Base-by-base conservation (phyloP, 768 basidiomycete genomes). In the Paxillus rubicundulus region DNA sequence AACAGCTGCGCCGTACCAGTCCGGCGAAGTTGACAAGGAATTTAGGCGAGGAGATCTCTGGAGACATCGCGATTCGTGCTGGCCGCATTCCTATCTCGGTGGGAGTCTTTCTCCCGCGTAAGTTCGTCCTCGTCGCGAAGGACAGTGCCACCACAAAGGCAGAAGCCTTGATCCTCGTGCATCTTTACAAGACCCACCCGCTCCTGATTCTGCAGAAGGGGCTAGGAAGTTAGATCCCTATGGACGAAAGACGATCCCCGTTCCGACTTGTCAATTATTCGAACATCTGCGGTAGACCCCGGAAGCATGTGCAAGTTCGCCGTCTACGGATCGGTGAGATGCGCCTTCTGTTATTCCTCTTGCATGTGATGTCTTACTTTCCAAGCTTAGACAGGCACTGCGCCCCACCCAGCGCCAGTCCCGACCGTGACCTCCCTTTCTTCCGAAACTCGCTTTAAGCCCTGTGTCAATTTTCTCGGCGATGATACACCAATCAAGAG, bases 31-130 rank as follows among this genome's bases (percentile, higher is more conserved):
- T 75, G 47, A 63, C 70, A 8, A 70, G 70, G 16, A 63, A 70
- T 55, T 62, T 74, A 7, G 73, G 74, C 42, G 71, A 74, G 55
- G 63, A 70, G 45, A 67, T 75, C 40, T 72, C 76, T 13, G 61
- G 66, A 5, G 74, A 72, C 38, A 60, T 76, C 47, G n/a, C n/a
- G n/a, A n/a, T n/a, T n/a, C n/a, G 50, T 70, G 24, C 53, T 62
- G 70, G 24, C 53, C 61, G 46, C 48, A 32, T 37, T 46, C 32
- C 18, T 38, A 45, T 49, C 52, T 24, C 41, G 42, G 8, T 37
- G 30, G 12, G 16, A 43, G 3, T 44, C 38, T 17, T 24, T 2
- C 17, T 49, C 33, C 13, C 20, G 43, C n/a, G n/a, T n/a, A n/a
- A 18, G 30, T 27, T 39, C 30, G 30, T 27, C n/a, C 36, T 4